Base-by-base conservation (phyloP, 306 rosid genomes). In the Gynostemma pentaphyllum region DNA sequence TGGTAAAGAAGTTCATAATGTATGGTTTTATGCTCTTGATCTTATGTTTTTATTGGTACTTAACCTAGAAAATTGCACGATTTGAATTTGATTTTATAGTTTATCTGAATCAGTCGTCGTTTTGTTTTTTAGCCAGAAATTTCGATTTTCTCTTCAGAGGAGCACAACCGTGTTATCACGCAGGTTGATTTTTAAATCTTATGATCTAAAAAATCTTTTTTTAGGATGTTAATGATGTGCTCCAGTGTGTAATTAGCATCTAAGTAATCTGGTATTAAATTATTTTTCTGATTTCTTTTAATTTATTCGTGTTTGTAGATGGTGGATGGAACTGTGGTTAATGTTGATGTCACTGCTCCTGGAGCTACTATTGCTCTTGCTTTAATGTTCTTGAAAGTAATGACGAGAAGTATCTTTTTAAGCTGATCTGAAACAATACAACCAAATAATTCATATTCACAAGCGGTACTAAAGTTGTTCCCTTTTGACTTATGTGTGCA, bases 331-430 rank as follows among this genome's bases (percentile, higher is more conserved):
- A 77, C 90, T 67, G 76, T 82, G 5, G 84, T 86, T 66, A 91
- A 91, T 71, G 74, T 91, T 72, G 96, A 91, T 77, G 88, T 88
- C 79, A 91, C 98, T 4, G 96, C 96, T 50, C 92, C 98, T 72
- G 98, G 98, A 74, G 98, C 96, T 27, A 85, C 80, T 51, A 77
- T 91, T 59, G 95, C 98, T 66, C 82, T 91, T 45, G 95, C 98
- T 41, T 80, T 91, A 69, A 91, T 91, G 98, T 88, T 91, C 80
- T 68, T 91, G 67, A 91, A 80, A 86, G 98, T 91, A 79, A 69
- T 5, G 54, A 63, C 8, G 7, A 62, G 45, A 74, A 63, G 65
- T n/a, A 47, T 51, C 67, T 46, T 68, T 64, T 45, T 55, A 66
- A 40, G 37, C 59, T 45, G 65, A 70, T 75, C 48, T 81, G 70